Base-by-base conservation (phyloP, 345 rosid species). In the Salix brachista region DNA sequence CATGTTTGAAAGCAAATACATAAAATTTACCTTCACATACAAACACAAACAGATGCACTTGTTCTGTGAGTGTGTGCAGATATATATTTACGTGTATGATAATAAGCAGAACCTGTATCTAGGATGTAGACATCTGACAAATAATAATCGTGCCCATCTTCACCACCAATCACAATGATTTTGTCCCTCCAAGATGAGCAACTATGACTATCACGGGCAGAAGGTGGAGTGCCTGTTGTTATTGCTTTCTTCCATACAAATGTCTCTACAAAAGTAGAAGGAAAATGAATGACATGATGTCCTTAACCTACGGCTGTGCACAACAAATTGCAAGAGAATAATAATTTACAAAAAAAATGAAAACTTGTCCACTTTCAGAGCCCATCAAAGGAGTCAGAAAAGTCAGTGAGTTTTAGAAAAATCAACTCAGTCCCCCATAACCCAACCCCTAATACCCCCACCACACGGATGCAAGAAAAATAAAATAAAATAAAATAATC, bases 151-250 rank as follows among this genome's bases (percentile, higher is more conserved):
- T 86, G 90, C 30, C 90, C 95, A 88, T 96, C 96, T 91, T 96
- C 99, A 65, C 99, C 99, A 61, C 99, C 99, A 77, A 94, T 84
- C 50, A 96, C 95, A 70, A 96, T 85, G 56, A 96, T 79, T 73
- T 90, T 90, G 84, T 89, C 92, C 87, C 89, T 91, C 98, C 98
- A 94, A 74, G 97, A 88, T 72, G 99, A 92, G 87, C 98, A 96
- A 77, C 92, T 84, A 82, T 96, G 99, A 84, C 99, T 91, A 85
- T 96, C 99, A 23, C 99, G 91, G 5, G 91, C 90, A 78, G 99
- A 90, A 68, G 99, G 99, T 75, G 93, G 93, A 74, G 64, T 82
- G 70, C 99, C 99, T 9, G 91, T 82, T 69, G 95, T 90, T 76
- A 77, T 71, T 83, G 92, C 95, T 61, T 75, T 80, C 79, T 92